Evolutionary conservation across 2,329 filamentous ascomycete genomes (phyloP), one percentile per base, ranked within the genome.

Genomic region (Zasmidium angulare): DNA sequence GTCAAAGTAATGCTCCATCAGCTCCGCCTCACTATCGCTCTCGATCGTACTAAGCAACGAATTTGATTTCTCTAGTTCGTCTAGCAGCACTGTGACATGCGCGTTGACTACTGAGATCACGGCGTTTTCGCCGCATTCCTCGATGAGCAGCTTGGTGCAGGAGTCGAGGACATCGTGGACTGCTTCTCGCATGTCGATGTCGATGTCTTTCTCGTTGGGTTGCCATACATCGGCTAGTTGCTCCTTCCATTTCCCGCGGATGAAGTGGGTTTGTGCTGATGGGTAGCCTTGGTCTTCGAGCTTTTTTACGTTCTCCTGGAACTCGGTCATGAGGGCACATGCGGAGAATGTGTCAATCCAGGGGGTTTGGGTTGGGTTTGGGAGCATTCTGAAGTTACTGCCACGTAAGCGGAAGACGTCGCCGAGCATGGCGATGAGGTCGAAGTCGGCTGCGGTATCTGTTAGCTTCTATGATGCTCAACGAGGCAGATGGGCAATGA

Each of bases 361-460:
- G 3, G 59, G 47, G 40, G 53, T 56, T 9, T 31, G 51, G 23
- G 51, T 58, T 10, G 55, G 59, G 36, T 61, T 61, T 10, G 59
- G 59, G 6, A 61, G 40, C 4, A 54, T 50, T 31, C 55, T 58
- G 52, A 58, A 61, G n/a, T 58, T 61, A 12, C 24, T 46, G 40
- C 51, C 55, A 10, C 52, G 59, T 7, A 61, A 49, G 23, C 59
- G 59, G 52, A 58, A 53, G 26, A 53, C 49, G 20, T 56, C 20
- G 11, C 59, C 53, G 12, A 61, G 43, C 59, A 61, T 61, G 21
- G 59, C 59, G 26, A 61, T 61, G 47, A 61, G 47, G 29, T 58
- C 59, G 43, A 61, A 61, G 12, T 47, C 55, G 20, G 58, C 55
- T 4, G 24, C 6, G 26, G 6, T 6, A 11, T 11, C 26, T 29